Evolutionary conservation across 2,329 filamentous ascomycete genomes (phyloP).

Genomic region (Hypoxylon rubiginosum): DNA sequence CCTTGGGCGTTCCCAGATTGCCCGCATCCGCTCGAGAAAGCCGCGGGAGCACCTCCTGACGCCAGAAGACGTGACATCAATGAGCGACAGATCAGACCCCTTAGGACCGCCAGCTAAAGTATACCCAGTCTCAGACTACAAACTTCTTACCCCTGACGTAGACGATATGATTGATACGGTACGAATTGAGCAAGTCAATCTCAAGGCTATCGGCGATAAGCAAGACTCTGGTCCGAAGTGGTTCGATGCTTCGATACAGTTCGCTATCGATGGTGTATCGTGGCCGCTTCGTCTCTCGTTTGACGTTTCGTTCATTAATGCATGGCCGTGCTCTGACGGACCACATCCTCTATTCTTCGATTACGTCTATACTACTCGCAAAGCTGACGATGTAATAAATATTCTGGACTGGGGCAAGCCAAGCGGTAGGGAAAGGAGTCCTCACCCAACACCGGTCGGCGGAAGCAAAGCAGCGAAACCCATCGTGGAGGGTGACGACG

Average conservation of each 20-base stretch:
- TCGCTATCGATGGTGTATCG: constrained; percentile 73
- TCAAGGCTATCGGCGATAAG: constrained; percentile 62
- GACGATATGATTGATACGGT: constrained; percentile 74
- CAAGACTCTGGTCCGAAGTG: constrained; percentile 56
- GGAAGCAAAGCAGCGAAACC: constrained; percentile 41
- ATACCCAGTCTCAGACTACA: constrained; percentile 78
- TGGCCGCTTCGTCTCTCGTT: constrained; percentile 74
- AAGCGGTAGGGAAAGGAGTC: constrained; percentile 39
- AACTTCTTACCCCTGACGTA: constrained; percentile 68
- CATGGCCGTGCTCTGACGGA: constrained; percentile 73
- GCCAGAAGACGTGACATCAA: constrained; percentile 72
- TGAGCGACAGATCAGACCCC: constrained; percentile 76
- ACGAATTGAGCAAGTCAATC: constrained; percentile 75
- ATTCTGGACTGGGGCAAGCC: constrained; percentile 74
- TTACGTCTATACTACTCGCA: constrained; percentile 71
- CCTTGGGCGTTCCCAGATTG: constrained; percentile 77
- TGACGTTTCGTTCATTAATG: constrained; percentile 75
- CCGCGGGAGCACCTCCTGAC: constrained; percentile 67
- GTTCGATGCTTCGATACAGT: constrained; percentile 73
- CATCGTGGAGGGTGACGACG: constrained; percentile 60
- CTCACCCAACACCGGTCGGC: constrained; percentile 42
- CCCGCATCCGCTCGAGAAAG: constrained; percentile 72
- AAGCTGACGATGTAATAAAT: constrained; percentile 74
- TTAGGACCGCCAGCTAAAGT: constrained; percentile 72
- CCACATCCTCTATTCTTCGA: constrained; percentile 81